Evolutionary conservation across 1,284 basidiomycete species (phyloP).

Genomic region (Tylopilus orsonianus): DNA sequence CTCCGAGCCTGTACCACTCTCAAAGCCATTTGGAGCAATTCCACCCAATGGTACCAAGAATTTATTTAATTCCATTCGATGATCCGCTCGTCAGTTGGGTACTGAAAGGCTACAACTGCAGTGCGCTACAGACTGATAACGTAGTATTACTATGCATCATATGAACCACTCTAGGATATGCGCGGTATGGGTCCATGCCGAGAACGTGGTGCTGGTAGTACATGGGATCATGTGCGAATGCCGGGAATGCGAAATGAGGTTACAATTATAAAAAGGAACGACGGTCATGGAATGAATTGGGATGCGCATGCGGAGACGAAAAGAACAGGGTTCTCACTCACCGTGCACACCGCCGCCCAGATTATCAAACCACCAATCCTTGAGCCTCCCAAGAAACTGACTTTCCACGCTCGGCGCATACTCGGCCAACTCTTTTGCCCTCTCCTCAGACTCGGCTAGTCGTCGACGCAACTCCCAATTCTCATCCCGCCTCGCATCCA

Average conservation of each 20-base stretch:
- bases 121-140: slow-evolving; percentile 25
- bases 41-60: background rate
- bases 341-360: slow-evolving; percentile 19
- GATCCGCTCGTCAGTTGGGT: slow-evolving; percentile 7
- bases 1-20: slow-evolving; percentile 17
- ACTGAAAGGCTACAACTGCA: slow-evolving; percentile 18
- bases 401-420: slow-evolving; percentile 17
- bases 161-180: slow-evolving; percentile 25
- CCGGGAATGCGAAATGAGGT: slow-evolving; percentile 21
- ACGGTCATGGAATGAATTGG: slow-evolving; percentile 2
- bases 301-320: slow-evolving; percentile 10
- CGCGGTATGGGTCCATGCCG: slow-evolving; percentile 25
- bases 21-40: slow-evolving; percentile 4
- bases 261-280: slow-evolving; percentile 16
- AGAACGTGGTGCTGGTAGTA: slow-evolving; percentile 18
- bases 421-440: slow-evolving; percentile 18
- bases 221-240: slow-evolving; percentile 27
- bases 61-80: slow-evolving; percentile 5
- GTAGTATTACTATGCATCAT: slow-evolving; percentile 16
- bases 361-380: slow-evolving; percentile 33
- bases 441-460: slow-evolving; percentile 27
- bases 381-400: slow-evolving; percentile 31
- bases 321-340: slow-evolving; percentile 17
- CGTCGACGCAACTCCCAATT: slow-evolving; percentile 25
- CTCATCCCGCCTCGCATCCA: slow-evolving; percentile 24